These are phyloP conservation scores for Strobilomyces dryophilus DNA, from an alignment of 768 basidiomycete genomes.

Conservation along the genomic window DNA sequence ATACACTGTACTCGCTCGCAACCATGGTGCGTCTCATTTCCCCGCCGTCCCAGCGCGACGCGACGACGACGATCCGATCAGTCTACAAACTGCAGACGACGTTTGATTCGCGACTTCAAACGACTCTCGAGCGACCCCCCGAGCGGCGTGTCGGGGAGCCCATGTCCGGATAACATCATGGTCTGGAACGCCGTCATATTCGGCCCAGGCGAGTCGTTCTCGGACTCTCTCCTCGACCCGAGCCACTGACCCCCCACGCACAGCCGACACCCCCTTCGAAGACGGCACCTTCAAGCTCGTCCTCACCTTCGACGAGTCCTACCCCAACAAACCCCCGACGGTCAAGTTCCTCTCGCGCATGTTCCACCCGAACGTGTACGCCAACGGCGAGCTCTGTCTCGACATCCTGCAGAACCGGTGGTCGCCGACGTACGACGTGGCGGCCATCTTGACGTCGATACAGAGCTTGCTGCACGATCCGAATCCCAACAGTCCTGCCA, in stretches of 20 bases:
- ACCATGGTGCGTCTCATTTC: slow-evolving; percentile 18
- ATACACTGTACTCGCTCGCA: background rate
- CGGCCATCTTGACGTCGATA: slow-evolving; percentile 95
- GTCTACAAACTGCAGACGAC: slow-evolving; percentile 93
- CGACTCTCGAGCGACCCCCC: slow-evolving; percentile 92
- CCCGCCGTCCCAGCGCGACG: background rate
- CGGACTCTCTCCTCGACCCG: background rate
- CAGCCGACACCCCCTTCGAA: slow-evolving; percentile 98
- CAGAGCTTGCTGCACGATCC: slow-evolving; percentile 96
- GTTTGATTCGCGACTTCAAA: slow-evolving; percentile 98
- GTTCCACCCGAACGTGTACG: slow-evolving; percentile 99
- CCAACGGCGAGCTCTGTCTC: slow-evolving; percentile 95
- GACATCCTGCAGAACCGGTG: slow-evolving; percentile 99
- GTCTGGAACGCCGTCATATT: slow-evolving; percentile 99
- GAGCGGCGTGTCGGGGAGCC: slow-evolving; percentile 93
- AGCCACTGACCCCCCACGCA: background rate
- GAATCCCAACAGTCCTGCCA: slow-evolving; percentile 97
- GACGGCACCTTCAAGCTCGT: slow-evolving; percentile 98
- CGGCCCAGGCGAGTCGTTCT: slow-evolving; percentile 75
- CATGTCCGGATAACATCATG: slow-evolving; percentile 98
- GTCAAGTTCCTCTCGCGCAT: slow-evolving; percentile 96
- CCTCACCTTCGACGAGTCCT: slow-evolving; percentile 94
- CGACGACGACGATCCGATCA: slow-evolving; percentile 29
- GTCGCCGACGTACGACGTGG: slow-evolving; percentile 99
- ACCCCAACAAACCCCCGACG: slow-evolving; percentile 97